Base-by-base conservation (phyloP, 495 filamentous ascomycete genomes). In the Neurospora terricola region DNA sequence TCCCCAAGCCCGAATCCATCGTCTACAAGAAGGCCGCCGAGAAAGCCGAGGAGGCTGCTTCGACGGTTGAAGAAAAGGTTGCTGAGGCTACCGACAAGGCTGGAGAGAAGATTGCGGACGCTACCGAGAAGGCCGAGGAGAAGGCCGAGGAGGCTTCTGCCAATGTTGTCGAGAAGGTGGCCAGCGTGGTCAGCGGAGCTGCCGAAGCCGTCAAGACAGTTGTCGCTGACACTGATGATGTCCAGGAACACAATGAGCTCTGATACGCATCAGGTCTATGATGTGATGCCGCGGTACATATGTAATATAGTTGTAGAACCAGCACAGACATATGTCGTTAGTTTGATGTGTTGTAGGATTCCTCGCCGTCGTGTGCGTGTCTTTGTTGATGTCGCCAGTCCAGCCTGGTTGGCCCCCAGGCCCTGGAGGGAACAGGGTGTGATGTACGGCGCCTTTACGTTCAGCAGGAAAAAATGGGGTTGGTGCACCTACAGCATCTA, bases 1-100 rank as follows among this genome's bases (percentile, higher is more conserved):
- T 97, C 27, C 81, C 86, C 72, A 83, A 86, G 69, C 86, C 87
- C 74, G 85, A 85, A 70, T 80, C 81, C 34, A 84, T 86, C 72
- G 80, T 84, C 38, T 81, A 81, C 75, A 85, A 86, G 79, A 71
- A 76, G 4, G 73, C 80, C 36, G 80, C 78, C 71, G 75, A 77
- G 30, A 77, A 72, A 70, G 75, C 76, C 34, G 75, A 76, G 38
- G 69, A 71, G 21, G 40, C 75, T 8, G 74, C 72, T 30, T 72
- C 76, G 30, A 78, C 71, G 8, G 30, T 30, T 23, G 70, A 78
- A 38, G 76, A 79, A 38, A 79, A 76, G 34, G 76, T 78, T 39
- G 80, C 84, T 75, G 79, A 76, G 27, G 78, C 74, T 37, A 59
- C 30, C 21, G 70, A 38, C 18, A 59, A 45, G n/a, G 70, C 42